Conservation (phyloP, 1,284 basidiomycete species). For the Xanthoconium separans region DNA sequence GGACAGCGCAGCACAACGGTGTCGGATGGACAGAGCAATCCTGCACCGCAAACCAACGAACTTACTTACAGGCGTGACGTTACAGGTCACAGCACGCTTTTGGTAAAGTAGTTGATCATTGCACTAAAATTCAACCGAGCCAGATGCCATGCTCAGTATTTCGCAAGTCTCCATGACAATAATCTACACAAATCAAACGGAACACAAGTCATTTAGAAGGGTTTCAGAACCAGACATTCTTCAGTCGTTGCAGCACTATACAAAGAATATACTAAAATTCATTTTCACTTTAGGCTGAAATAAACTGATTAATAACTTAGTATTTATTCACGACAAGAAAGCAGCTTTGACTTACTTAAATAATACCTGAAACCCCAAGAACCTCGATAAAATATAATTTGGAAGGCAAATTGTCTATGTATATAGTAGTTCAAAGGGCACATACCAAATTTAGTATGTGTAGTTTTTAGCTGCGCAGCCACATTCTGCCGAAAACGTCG, state of each 20-base stretch:
- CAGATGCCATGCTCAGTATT: background rate
- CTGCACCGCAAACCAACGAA: slow-evolving; percentile 33
- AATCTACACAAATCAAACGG: background rate
- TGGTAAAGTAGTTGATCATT: slow-evolving; percentile 37
- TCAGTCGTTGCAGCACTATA: no score
- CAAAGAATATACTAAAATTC: no score
- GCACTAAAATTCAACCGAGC: slow-evolving; percentile 20
- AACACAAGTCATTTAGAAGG: background rate
- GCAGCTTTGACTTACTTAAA: no score
- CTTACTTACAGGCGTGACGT: slow-evolving; percentile 38
- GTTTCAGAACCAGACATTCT: no score
- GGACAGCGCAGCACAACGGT: slow-evolving; percentile 13
- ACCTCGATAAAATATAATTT: no score
- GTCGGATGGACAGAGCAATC: slow-evolving; percentile 30
- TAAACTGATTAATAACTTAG: no score
- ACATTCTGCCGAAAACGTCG: background rate
- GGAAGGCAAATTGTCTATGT: background rate
- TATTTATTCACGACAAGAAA: no score
- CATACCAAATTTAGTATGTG: slow-evolving; percentile 32
- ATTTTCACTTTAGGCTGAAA: no score
- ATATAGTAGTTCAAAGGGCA: background rate
- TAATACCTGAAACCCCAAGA: no score
- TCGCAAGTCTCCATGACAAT: background rate
- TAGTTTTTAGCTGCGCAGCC: slow-evolving; percentile 19
- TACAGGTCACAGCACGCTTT: slow-evolving; percentile 33